Base-by-base conservation (phyloP, 331 rosid genomes). In the Cydonia oblonga region DNA sequence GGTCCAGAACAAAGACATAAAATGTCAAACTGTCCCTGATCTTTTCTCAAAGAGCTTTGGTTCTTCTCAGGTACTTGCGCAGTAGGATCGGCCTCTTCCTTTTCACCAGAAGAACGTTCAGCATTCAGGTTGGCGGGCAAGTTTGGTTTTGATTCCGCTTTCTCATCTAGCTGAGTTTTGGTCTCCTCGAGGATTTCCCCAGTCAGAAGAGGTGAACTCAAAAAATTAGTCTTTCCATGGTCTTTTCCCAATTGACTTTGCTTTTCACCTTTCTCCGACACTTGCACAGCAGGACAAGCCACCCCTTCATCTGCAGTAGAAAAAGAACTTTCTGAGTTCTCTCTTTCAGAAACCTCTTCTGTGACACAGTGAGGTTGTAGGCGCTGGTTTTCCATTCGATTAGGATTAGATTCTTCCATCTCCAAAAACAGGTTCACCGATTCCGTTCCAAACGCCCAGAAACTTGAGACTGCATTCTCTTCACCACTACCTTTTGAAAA, bases 371-470 rank as follows among this genome's bases (percentile, higher is more conserved):
- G 9, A 16, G 59, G 65, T 66, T 59, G 58, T 51, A 20, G 71
- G 73, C 71, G 51, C 75, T 69, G 22, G 62, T 46, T 40, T 70
- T 63, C 79, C 18, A 23, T 52, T 11, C 59, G 40, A 20, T 28
- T 52, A 64, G 51, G 25, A 70, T 23, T 26, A 78, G 61, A 13
- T 25, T 46, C 72, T 56, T 76, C 81, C 72, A 56, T 40, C 5
- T 77, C 71, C 23, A 44, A 63, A 66, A 61, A 38, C 9, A 75
- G 28, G 28, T 79, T 79, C 33, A 63, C 79, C 12, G 61, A 70
- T 68, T 71, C 83, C 52, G 81, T 49, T 75, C 75, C 83, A 42
- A 57, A 64, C 20, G 74, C 51, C 65, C 77, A 52, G 42, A 66
- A 74, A 32, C 33, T 75, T 29, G 62, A 59, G 18, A 23, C 32